Base-by-base conservation (phyloP, 2,329 filamentous ascomycete genomes). In the Fusarium illudens region DNA sequence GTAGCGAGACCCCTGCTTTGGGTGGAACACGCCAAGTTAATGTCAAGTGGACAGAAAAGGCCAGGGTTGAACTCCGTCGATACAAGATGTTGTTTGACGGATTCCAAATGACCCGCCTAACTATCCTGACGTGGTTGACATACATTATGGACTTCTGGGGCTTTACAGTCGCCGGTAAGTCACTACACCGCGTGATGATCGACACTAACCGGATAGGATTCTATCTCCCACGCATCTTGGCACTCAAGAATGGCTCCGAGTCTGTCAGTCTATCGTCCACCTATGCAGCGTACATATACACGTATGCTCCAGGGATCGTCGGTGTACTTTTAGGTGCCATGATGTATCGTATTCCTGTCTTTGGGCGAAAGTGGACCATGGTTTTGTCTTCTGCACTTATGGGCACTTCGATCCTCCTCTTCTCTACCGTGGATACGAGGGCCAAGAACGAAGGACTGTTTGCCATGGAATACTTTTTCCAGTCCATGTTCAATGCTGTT, bases 251-350 rank as follows among this genome's bases (percentile, higher is more conserved):
- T 58, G 81, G 81, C 13, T 77, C 76, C 1, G 76, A 81, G 11
- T 68, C 79, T 4, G 76, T 83, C 4, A 80, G 81, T 3, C 78
- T 86, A 11, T 70, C 53, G 71, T 80, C 69, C 9, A 87, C 84
- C 0, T 87, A 87, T 66, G 81, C 83, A 17, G 82, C 79, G 4
- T 87, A 86, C 72, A 80, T 87, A 32, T 84, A 84, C 69, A 86
- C 85, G 3, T 86, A 86, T 73, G 77, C 82, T 0, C 84, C 84
- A 0, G 84, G 85, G 3, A 82, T 84, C 9, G 60, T 85, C 0
- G 85, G 83, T 20, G 85, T 86, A 1, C 73, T 86, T 0, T 71
- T 86, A 3, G 84, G 83, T 2, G 78, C 82, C 0, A 67, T 77
- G 1, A 79, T 83, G 9, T 79, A 79, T 33, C 78, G 73, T 11